These are phyloP conservation scores for Candida coquimbonensis DNA, from an alignment of 805 yeast genomes.

Conservation along the genomic window DNA sequence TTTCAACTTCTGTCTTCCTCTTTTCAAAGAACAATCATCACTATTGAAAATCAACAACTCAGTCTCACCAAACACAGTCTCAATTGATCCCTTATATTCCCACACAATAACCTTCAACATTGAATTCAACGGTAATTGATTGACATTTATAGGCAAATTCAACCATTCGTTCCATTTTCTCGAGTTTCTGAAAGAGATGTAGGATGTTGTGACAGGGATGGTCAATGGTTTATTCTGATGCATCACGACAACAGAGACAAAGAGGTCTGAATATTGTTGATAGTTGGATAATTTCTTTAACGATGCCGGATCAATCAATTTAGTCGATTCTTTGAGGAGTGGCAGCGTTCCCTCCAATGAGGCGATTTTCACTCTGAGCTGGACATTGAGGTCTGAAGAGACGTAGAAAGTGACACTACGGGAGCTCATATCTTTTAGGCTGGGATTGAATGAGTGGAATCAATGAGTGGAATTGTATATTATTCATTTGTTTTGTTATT, in stretches of 20 bases:
- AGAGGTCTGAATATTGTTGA: conserved; percentile 27
- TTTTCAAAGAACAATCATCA: conserved; percentile 53
- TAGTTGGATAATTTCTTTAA: conserved; percentile 35
- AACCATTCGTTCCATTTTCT: conserved; percentile 70
- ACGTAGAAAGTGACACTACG: conserved; percentile 47
- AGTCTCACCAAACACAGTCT: conserved; percentile 52
- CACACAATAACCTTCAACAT: conserved; percentile 55
- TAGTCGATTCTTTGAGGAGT: conserved; percentile 36
- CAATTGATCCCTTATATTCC: conserved; percentile 56
- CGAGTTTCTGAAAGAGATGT: conserved; percentile 36
- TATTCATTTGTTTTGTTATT: no score
- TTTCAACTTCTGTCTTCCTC: conserved; percentile 60
- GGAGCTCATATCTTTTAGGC: conserved; percentile 13
- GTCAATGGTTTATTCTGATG: conserved; percentile 41
- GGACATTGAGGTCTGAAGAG: conserved; percentile 46
- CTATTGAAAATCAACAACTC: conserved; percentile 52
- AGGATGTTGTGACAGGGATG: conserved; percentile 42
- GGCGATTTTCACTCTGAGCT: conserved; percentile 41
- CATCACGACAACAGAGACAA: conserved; percentile 40
- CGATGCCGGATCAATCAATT: conserved; percentile 40
- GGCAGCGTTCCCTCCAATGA: conserved; percentile 39
- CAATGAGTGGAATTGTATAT: no score
- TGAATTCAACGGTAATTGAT: conserved; percentile 62
- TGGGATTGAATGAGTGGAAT: background rate
- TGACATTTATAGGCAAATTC: conserved; percentile 61